These are phyloP conservation scores for Daldinia caldariorum DNA, from an alignment of 495 filamentous ascomycete species.

Conservation along the genomic window DNA sequence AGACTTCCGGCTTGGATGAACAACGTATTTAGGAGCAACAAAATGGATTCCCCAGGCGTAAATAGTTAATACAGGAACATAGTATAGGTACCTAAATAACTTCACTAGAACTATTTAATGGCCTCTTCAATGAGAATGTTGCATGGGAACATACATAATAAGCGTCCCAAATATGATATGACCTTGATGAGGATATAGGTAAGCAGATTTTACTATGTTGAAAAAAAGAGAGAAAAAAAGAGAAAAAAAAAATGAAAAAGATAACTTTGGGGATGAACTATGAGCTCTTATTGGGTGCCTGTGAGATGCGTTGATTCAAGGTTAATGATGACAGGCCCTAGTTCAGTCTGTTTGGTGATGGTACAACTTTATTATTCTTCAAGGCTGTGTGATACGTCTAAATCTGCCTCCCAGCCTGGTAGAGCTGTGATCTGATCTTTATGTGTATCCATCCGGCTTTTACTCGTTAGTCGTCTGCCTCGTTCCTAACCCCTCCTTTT, in stretches of 20 bases:
- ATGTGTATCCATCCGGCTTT: not conserved
- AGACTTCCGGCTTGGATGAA: not conserved
- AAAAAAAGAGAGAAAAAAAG: no score
- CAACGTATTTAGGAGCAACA: not conserved
- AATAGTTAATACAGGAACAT: not conserved
- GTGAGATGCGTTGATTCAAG: conserved; percentile 12
- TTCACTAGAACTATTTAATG: not conserved
- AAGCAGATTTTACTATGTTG: not conserved
- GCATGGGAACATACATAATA: not conserved
- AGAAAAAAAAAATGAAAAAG: not conserved
- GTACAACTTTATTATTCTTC: not conserved
- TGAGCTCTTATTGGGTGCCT: not conserved
- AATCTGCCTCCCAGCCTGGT: not conserved
- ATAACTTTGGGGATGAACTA: not conserved
- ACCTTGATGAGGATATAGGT: no score
- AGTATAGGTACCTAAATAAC: not conserved
- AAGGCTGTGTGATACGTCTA: not conserved
- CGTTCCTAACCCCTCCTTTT: not conserved
- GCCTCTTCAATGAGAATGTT: not conserved
- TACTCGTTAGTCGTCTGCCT: not conserved
- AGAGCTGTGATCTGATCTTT: conserved; percentile 3
- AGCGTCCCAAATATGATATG: not conserved
- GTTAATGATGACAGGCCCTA: not conserved
- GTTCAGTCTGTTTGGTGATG: not conserved
- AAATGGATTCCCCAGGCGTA: not conserved